Evolutionary conservation across 176 grass and related monocot species (phyloP), one percentile per base, ranked within the genome.

Genomic region (Dactylis glomerata): DNA sequence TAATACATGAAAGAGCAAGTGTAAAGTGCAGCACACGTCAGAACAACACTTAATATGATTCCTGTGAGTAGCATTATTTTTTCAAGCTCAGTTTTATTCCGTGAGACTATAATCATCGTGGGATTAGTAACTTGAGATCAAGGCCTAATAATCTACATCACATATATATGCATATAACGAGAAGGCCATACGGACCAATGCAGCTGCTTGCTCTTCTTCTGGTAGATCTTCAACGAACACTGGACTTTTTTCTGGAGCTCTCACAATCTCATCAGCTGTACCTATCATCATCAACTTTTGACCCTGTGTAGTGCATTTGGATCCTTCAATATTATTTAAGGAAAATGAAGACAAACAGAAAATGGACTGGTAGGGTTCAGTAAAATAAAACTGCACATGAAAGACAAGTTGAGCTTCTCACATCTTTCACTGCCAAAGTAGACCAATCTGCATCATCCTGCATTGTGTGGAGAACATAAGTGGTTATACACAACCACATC

Each of bases 251-350:
- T 99, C 93, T 57, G 93, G 97, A 82, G 93, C 97, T 92, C 92
- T 99, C 84, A 99, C 92, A 77, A 99, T 99, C 87, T 99, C 97
- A 86, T 99, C 97, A 75, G 93, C 93, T 42, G 97, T 99, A 42
- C 97, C 97, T 89, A 99, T 99, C 97, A 99, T 96, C 97, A 99
- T 99, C 89, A 99, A 82, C 59, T 99, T 99, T 96, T 99, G 97
- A 90, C 97, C 97, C 97, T 99, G 58, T 44, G 45, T 23, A 89
- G 84, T 79, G 41, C 7, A 79, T 86, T 81, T 86, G 17, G 78
- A 75, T 61, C 69, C 65, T 32, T 65, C 22, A 54, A 76, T 23
- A 30, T 68, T 72, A 26, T 20, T 84, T 49, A 72, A 72, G 36
- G 2, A 91, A 87, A 40, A 24, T 24, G 54, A 31, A 75, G 6